Evolutionary conservation across 345 rosid genomes (phyloP), one percentile per base, ranked within the genome.

Genomic region (Anacardium occidentale): DNA sequence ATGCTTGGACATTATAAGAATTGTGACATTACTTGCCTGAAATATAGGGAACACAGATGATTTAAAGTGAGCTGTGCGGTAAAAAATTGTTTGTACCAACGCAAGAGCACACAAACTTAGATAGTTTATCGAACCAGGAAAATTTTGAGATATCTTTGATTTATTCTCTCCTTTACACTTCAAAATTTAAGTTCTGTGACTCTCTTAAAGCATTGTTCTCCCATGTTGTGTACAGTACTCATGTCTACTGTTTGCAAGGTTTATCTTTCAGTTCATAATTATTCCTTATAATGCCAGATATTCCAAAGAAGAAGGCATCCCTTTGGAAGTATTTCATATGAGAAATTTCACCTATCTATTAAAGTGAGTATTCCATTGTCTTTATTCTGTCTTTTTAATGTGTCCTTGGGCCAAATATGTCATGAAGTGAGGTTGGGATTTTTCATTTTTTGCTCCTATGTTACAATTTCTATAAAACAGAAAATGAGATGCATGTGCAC

Each of bases 301-400:
- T 75, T 91, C 98, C 51, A 95, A 95, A 85, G 99, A 92, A 88
- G 99, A 95, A 83, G 85, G 78, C 72, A 90, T 92, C 75, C 72
- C 64, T 24, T 62, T 80, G 69, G 73, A 81, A 68, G 98, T 88
- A 83, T 80, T 83, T 56, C 60, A 40, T 29, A 60, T 40, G 70
- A 81, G 87, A 77, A 92, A 93, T 81, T 90, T 91, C 82, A 88
- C 98, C 1, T 91, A 86, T 83, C 91, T 93, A 50, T 75, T 92
- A 56, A 95, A 90, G 98, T 92, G 72, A 80, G 85, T 70, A 62
- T 48, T 57, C 18, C 15, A 3, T 63, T 11, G 14, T 40, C 24
- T 34, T 13, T 10, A 48, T 45, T 70, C 22, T 8, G 32, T 47
- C 34, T 64, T 63, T 50, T 11, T 48, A 52, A 12, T 10, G n/a